Percentiles rank a stretch among this genome's conserved stretches.
phyloP scores from a whole-genome alignment of 2,329 filamentous ascomycete genomes.

The Myriosclerotinia curreyana region DNA sequence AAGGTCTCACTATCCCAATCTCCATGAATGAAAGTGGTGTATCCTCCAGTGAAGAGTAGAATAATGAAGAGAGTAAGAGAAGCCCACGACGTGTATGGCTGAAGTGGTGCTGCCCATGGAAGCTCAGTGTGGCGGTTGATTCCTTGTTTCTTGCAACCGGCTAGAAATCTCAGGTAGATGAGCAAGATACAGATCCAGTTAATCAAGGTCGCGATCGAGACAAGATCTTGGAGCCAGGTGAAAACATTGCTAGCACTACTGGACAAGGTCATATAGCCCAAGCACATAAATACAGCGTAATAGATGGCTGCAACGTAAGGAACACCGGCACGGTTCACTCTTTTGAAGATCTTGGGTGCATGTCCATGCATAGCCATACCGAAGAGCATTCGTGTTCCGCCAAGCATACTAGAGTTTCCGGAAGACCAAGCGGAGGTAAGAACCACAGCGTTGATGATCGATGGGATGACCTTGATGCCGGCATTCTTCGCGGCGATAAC shows the following conservation, averaged over 20 bases:
- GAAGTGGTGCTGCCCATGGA: slow-evolving; percentile 52
- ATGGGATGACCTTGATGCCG: slow-evolving; percentile 63
- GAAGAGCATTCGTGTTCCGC: slow-evolving; percentile 58
- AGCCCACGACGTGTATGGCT: slow-evolving; percentile 54
- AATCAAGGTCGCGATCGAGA: slow-evolving; percentile 59
- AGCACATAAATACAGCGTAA: slow-evolving; percentile 55
- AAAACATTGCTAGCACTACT: slow-evolving; percentile 60
- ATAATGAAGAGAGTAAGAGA: slow-evolving; percentile 59
- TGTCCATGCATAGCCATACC: slow-evolving; percentile 54
- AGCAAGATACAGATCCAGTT: slow-evolving; percentile 60
- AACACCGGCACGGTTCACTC: slow-evolving; percentile 55
- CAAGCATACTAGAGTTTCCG: slow-evolving; percentile 62
- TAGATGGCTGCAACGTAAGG: slow-evolving; percentile 56
- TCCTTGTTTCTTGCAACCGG: slow-evolving; percentile 54
- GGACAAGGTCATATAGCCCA: slow-evolving; percentile 64
- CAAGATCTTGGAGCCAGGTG: slow-evolving; percentile 61
- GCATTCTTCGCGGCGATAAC: slow-evolving; percentile 70
- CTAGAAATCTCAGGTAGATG: slow-evolving; percentile 56
- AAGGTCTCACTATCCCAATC: slow-evolving; percentile 57
- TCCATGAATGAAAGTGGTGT: slow-evolving; percentile 58
- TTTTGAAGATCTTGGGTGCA: slow-evolving; percentile 51
- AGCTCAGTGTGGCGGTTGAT: slow-evolving; percentile 47
- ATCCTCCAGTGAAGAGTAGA: slow-evolving; percentile 69
- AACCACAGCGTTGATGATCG: slow-evolving; percentile 74
- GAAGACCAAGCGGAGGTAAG: slow-evolving; percentile 69